Evolutionary conservation across 2,329 filamentous ascomycete genomes (phyloP), one percentile per base, ranked within the genome.

Genomic region (Penicillium hordei): DNA sequence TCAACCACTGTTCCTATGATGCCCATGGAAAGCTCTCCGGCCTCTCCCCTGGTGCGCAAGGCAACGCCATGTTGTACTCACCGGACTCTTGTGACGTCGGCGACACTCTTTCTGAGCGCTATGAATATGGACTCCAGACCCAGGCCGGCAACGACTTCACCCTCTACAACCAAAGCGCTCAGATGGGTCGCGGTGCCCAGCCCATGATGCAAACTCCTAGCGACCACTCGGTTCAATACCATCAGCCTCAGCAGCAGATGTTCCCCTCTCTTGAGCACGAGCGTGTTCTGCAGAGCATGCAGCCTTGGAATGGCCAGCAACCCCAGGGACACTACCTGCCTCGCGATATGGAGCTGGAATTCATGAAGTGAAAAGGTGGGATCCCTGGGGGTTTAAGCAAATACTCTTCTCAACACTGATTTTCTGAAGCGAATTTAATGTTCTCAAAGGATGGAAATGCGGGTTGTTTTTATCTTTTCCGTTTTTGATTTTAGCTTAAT

Each of bases 21-120:
- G 49, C 57, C 15, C 54, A 59, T 3, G 29, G 34, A 21, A 66
- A 67, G 34, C 45, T 65, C 29, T 43, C 63, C 6, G 66, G 62
- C 34, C 59, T 72, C 12, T 69, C 70, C 5, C 66, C 68, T 5
- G 58, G 59, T 10, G 68, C 64, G 1, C 69, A 70, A 54, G 68
- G 64, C 9, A 67, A 69, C 31, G 36, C 68, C 10, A 70, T 70
- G 67, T 61, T 73, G 13, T 72, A 68, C 49, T 68, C 70, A 2
- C 69, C 70, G 3, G 55, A 62, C 21, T 66, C 64, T 1, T 62
- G 58, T 36, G 50, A 63, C 8, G 53, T 64, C 3, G 69, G 69
- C 17, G 68, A 69, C 21, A 64, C 62, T 12, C 61, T 68, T 27
- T 52, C 60, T 19, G 65, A 68, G 33, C 53, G 58, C 15, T 66